phyloP scores from a whole-genome alignment of 2,329 filamentous ascomycete species.

The Aspergillus terreus region DNA sequence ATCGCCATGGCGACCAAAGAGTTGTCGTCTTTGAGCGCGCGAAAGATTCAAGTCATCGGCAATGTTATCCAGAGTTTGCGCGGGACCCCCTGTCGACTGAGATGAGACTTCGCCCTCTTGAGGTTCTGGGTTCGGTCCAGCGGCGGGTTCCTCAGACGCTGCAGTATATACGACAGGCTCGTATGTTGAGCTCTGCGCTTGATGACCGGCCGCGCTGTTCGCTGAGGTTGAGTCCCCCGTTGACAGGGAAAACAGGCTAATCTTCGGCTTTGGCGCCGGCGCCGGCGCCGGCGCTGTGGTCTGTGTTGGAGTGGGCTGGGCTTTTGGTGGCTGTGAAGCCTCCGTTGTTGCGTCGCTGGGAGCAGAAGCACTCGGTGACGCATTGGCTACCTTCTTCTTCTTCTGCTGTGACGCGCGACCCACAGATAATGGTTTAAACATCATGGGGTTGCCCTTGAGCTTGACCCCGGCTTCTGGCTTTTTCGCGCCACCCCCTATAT shows the following conservation, averaged over 20 bases:
- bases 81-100: slow-evolving; percentile 10
- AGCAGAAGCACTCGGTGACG: slow-evolving; percentile 19
- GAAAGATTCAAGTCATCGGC: slow-evolving; percentile 77
- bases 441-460: slow-evolving; percentile 71
- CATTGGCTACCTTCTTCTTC: slow-evolving; percentile 42
- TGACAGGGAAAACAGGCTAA: slow-evolving; percentile 43
- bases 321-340: slow-evolving; percentile 6
- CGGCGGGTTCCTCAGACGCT: slow-evolving; percentile 16
- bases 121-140: slow-evolving; percentile 15
- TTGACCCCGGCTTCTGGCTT: slow-evolving; percentile 35
- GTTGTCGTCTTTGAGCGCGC: slow-evolving; percentile 69
- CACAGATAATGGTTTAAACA: slow-evolving; percentile 88
- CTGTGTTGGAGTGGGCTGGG: slow-evolving; percentile 7
- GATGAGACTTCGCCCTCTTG: slow-evolving; percentile 1
- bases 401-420: slow-evolving; percentile 70
- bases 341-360: slow-evolving; percentile 11
- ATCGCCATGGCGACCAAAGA: slow-evolving; percentile 67
- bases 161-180: slow-evolving; percentile 40
- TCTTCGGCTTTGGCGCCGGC: slow-evolving; percentile 37
- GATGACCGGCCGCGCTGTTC: slow-evolving; percentile 3
- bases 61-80: slow-evolving; percentile 63
- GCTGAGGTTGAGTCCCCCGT: slow-evolving; percentile 20
- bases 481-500: slow-evolving; percentile 11
- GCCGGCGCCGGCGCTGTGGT: slow-evolving; percentile 1
- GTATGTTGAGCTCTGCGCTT: slow-evolving; percentile 27